A percentile compares a stretch with the other conserved stretches of the same genome.
Evolutionary conservation across 345 rosid species (phyloP).

Genomic region (Eucalyptus fibrosa): DNA sequence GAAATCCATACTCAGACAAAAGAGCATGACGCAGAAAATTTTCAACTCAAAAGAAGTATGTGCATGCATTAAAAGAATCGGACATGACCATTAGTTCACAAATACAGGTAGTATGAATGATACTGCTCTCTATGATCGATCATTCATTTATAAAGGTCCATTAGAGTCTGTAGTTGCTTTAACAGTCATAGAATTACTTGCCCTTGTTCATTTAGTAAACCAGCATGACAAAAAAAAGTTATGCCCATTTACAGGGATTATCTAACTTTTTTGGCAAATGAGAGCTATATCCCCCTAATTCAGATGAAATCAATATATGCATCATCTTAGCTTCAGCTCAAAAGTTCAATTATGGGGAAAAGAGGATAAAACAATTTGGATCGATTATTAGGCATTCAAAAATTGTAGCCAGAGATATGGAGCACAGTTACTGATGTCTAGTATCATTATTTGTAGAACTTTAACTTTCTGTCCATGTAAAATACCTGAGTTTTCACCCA

Average conservation of each 20-base stretch:
- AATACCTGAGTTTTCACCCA: conserved; percentile 43
- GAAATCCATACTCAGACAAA: background rate
- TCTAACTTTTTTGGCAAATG: background rate
- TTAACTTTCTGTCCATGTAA: background rate
- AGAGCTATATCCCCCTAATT: background rate
- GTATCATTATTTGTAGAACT: background rate
- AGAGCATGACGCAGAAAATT: background rate
- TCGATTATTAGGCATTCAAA: background rate
- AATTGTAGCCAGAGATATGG: background rate
- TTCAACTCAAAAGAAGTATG: background rate
- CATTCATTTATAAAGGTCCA: background rate
- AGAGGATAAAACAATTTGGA: background rate
- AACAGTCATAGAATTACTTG: background rate
- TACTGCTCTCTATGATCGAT: background rate
- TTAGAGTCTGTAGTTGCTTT: background rate
- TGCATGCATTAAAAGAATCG: background rate
- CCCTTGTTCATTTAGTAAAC: background rate
- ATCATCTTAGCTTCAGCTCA: background rate
- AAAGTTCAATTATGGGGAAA: background rate
- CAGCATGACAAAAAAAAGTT: background rate
- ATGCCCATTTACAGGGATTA: background rate
- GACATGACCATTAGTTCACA: background rate
- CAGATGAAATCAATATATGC: background rate
- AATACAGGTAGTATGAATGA: background rate
- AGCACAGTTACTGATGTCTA: background rate